phyloP scores from a whole-genome alignment of 164 flowering plant genomes.

The Sextonia rubra region DNA sequence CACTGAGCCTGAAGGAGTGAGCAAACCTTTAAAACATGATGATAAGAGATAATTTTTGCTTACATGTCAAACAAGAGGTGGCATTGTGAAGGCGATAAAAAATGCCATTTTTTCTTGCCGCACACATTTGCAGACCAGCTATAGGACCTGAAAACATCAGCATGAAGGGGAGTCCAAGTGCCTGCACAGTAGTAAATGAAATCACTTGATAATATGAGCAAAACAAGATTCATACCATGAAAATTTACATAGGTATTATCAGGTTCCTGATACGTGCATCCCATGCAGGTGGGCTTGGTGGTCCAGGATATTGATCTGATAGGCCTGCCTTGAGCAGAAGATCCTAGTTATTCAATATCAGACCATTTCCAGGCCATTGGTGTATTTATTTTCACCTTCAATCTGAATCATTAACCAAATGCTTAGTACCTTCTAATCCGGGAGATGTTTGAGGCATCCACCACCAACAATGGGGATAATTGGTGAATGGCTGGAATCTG shows the following conservation, averaged over 20 bases:
- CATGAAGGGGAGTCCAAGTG: conserved; percentile 99
- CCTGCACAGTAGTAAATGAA: conserved; percentile 38
- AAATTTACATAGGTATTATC: not conserved
- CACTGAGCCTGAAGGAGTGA: no score
- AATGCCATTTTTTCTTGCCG: conserved; percentile 84
- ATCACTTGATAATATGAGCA: not conserved
- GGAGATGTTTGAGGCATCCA: no score
- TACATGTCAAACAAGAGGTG: conserved; percentile 87
- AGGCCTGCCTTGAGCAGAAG: not conserved
- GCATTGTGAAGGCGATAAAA: conserved; percentile 72
- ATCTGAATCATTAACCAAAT: no score
- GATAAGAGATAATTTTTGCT: conserved; percentile 9
- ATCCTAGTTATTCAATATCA: not conserved
- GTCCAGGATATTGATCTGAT: not conserved
- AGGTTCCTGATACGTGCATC: not conserved
- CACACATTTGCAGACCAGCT: conserved; percentile 99
- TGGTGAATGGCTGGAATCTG: not conserved
- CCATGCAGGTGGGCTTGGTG: no score
- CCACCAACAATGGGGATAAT: no score
- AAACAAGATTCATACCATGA: not conserved
- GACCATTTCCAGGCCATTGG: no score
- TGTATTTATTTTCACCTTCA: not conserved
- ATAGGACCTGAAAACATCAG: conserved; percentile 95
- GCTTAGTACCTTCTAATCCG: no score
- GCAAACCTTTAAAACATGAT: not conserved